Percentiles rank a stretch among this genome's conserved stretches.
These are phyloP conservation scores for Melanogaster broomeanus DNA, from an alignment of 768 basidiomycete genomes.

Conservation along the genomic window DNA sequence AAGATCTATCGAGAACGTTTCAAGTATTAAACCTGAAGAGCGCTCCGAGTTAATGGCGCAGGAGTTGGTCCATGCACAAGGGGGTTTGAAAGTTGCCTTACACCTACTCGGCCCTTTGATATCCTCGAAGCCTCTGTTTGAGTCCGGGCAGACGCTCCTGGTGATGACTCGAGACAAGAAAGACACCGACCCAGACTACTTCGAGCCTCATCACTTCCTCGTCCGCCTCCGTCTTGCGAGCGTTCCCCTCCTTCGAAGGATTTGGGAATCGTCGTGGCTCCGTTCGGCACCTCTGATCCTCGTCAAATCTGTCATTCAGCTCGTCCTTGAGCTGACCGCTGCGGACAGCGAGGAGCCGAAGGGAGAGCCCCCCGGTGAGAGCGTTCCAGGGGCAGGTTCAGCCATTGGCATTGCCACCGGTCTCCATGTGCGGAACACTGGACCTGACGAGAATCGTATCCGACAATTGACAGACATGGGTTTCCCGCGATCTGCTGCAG, in stretches of 20 bases:
- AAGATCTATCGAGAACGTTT: slow-evolving; percentile 55
- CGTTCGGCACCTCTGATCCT: slow-evolving; percentile 71
- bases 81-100: slow-evolving; percentile 79
- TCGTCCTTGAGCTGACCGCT: slow-evolving; percentile 77
- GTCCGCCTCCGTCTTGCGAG: slow-evolving; percentile 74
- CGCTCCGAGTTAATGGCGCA: slow-evolving; percentile 59
- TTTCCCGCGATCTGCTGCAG: slow-evolving; percentile 86
- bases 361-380: slow-evolving; percentile 42
- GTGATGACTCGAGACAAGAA: slow-evolving; percentile 76
- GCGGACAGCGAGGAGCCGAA: slow-evolving; percentile 78
- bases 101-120: slow-evolving; percentile 76
- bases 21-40: slow-evolving; percentile 51
- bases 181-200: slow-evolving; percentile 75
- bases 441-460: slow-evolving; percentile 76
- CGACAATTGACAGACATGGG: slow-evolving; percentile 95
- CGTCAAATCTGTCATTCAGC: slow-evolving; percentile 72
- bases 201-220: slow-evolving; percentile 86
- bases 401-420: slow-evolving; percentile 33
- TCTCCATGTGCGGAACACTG: slow-evolving; percentile 38
- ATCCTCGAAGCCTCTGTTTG: slow-evolving; percentile 78
- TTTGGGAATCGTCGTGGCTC: slow-evolving; percentile 90
- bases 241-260: slow-evolving; percentile 61
- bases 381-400: slow-evolving; percentile 32
- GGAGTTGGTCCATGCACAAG: slow-evolving; percentile 74
- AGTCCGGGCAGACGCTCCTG: slow-evolving; percentile 79